Evolutionary conservation across 2,329 filamentous ascomycete genomes (phyloP).

Genomic region (Madurella mycetomatis): DNA sequence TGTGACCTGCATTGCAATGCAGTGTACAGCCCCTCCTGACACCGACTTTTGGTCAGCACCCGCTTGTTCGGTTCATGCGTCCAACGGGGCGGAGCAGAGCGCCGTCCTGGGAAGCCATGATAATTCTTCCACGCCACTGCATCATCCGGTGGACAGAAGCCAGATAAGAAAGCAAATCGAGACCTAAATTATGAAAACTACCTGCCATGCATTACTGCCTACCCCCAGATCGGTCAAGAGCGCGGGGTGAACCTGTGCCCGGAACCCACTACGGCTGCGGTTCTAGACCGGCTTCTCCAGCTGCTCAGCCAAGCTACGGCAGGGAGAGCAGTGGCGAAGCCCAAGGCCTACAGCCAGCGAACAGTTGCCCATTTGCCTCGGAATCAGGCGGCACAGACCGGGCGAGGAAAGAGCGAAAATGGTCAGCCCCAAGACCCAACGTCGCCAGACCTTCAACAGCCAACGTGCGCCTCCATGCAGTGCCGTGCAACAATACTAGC

Average conservation of each 20-base stretch:
- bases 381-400: neutral
- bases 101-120: no score
- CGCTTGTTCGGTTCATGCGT: constrained; percentile 1
- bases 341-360: neutral
- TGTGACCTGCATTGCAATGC: constrained; percentile 6
- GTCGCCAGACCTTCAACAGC: neutral
- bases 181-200: constrained; percentile 25
- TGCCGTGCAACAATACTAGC: neutral
- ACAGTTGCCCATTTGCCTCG: neutral
- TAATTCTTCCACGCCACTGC: constrained; percentile 2
- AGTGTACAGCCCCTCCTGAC: constrained; percentile 19
- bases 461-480: neutral
- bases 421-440: neutral
- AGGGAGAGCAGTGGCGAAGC: neutral
- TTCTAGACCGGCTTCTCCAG: constrained; percentile 5
- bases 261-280: constrained; percentile 4
- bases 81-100: constrained; percentile 15
- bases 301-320: neutral
- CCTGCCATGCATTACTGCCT: constrained; percentile 15
- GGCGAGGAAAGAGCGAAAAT: neutral
- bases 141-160: neutral
- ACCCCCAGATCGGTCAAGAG: constrained; percentile 8
- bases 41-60: constrained; percentile 10
- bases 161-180: constrained; percentile 17
- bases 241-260: constrained; percentile 3